Evolutionary conservation across 2,329 filamentous ascomycete genomes (phyloP).

Genomic region (Colletotrichum liaoningense): DNA sequence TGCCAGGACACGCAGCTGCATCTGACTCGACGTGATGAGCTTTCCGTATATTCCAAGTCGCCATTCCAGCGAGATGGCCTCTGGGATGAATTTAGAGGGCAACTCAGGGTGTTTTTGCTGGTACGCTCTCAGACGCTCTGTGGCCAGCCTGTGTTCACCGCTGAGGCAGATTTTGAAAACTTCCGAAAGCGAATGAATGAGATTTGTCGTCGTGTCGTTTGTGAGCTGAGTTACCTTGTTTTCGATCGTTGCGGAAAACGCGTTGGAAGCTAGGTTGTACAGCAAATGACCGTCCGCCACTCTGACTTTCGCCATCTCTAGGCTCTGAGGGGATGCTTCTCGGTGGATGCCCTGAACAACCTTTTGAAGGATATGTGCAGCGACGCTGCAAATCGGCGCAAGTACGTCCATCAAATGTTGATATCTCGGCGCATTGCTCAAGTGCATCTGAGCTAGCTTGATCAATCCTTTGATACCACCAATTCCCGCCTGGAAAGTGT

Average conservation of each 20-base stretch:
- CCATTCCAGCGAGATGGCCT: conserved; percentile 73
- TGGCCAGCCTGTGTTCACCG: conserved; percentile 49
- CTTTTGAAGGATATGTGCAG: conserved; percentile 47
- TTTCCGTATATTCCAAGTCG: conserved; percentile 76
- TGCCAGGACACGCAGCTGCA: conserved; percentile 88
- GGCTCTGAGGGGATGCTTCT: conserved; percentile 2
- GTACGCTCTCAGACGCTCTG: conserved; percentile 46
- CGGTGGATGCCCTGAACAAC: conserved; percentile 39
- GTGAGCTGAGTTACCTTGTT: conserved; percentile 65
- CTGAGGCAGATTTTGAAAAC: conserved; percentile 56
- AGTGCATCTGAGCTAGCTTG: conserved; percentile 54
- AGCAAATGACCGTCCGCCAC: conserved; percentile 55
- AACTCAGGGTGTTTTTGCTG: conserved; percentile 50
- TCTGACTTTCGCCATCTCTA: conserved; percentile 45
- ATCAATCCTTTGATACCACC: conserved; percentile 57
- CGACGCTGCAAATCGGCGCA: conserved; percentile 49
- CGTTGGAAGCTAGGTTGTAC: conserved; percentile 55
- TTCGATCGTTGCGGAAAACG: conserved; percentile 61
- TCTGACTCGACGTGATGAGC: conserved; percentile 85
- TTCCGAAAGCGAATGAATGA: conserved; percentile 55
- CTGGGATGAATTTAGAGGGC: conserved; percentile 51
- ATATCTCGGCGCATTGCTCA: conserved; percentile 53
- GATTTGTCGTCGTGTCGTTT: conserved; percentile 53
- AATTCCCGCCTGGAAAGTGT: conserved; percentile 52
- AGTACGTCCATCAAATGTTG: conserved; percentile 61